These are phyloP conservation scores for Lichenothelia convexa DNA, from an alignment of 495 filamentous ascomycete species.

Conservation along the genomic window DNA sequence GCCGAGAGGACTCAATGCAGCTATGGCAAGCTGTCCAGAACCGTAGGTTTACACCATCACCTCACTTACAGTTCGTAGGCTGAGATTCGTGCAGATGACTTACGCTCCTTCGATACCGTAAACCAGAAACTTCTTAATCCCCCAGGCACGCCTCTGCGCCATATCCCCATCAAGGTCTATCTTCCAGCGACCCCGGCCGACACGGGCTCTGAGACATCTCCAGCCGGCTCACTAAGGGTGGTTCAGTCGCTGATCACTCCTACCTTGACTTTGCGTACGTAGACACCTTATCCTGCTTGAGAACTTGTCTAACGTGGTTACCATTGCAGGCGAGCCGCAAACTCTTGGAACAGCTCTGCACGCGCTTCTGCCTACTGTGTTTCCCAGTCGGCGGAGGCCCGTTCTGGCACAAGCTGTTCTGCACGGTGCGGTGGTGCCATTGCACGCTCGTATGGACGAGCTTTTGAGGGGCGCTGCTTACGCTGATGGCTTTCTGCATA, in stretches of 20 bases:
- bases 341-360: conserved; percentile 73
- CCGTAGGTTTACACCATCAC: conserved; percentile 30
- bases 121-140: conserved; percentile 63
- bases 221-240: conserved; percentile 28
- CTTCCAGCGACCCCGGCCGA: conserved; percentile 35
- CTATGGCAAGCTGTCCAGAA: conserved; percentile 75
- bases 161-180: conserved; percentile 76
- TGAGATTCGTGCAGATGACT: conserved; percentile 39
- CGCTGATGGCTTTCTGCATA: conserved; percentile 78
- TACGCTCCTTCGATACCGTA: conserved; percentile 50
- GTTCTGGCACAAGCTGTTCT: conserved; percentile 82
- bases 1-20: conserved; percentile 67
- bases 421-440: conserved; percentile 73
- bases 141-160: conserved; percentile 47
- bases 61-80: neutral
- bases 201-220: conserved; percentile 14
- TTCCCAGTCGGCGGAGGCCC: conserved; percentile 68
- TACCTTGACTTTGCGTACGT: conserved; percentile 12
- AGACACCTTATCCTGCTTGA: conserved; percentile 33
- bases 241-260: conserved; percentile 22
- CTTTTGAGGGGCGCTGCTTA: conserved; percentile 66
- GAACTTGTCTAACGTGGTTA: conserved; percentile 30
- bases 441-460: conserved; percentile 69
- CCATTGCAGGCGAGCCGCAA: conserved; percentile 38
- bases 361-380: conserved; percentile 57